Evolutionary conservation across 345 rosid species (phyloP), one percentile per base, ranked within the genome.

Genomic region (Excoecaria cochinchinensis): DNA sequence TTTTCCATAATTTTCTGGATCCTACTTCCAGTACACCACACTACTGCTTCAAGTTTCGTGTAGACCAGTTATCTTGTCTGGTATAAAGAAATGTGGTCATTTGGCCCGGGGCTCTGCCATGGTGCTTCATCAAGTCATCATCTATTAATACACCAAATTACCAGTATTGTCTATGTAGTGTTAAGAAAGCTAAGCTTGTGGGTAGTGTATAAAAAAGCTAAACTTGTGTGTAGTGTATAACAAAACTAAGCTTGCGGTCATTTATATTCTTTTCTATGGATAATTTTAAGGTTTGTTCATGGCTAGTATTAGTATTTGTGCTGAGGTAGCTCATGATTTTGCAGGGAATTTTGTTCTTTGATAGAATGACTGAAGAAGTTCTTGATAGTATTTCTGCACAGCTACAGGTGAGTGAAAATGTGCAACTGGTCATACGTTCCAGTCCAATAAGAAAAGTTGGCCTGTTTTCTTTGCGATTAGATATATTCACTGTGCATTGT

Each of bases 331-430:
- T 79, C 74, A 38, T 78, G 67, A 72, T 80, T 76, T 57, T 81
- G 71, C 92, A 95, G 97, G 97, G 99, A 44, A 74, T 88, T 86
- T 85, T 95, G 82, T 95, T 92, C 86, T 91, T 90, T 36, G 99
- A 91, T 78, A 89, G 88, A 88, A 92, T 92, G 97, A 84, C 91
- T 16, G 93, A 86, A 48, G 90, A 89, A 69, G 95, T 95, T 85
- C 88, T 95, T 75, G 92, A 91, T 69, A 76, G 79, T 70, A 91
- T 95, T 73, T 86, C 74, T 15, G 75, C 67, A 68, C 83, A 87
- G 76, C 86, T 95, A 78, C 89, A 92, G 91, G 97, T 95, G 76
- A 83, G 87, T 80, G 50, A 40, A 71, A 65, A 59, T 61, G 78
- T 67, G 42, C 60, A 40, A 46, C 53, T 17, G 6, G 4, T 77